Base-by-base conservation (phyloP, 2,329 filamentous ascomycete species). In the Ophiostoma sp. region DNA sequence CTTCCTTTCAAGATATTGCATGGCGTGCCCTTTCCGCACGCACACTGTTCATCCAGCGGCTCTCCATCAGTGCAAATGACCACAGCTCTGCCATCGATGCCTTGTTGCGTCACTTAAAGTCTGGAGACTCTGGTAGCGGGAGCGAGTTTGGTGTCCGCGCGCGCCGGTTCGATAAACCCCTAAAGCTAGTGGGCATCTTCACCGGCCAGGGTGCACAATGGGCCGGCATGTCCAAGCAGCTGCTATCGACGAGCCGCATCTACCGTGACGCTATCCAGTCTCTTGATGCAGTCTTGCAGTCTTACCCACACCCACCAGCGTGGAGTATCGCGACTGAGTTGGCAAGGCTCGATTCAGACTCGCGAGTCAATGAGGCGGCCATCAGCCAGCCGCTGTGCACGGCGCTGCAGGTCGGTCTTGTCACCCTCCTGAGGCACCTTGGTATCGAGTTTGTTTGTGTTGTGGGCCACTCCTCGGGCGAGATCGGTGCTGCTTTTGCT, bases 401-500 rank as follows among this genome's bases (percentile, higher is more conserved):
- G 1, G 77, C 76, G 3, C 60, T 79, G 0, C 77, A 79, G 69
- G 67, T 79, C 3, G 76, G 73, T 0, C 74, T 79, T 1, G 76
- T 79, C 1, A 75, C 79, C 44, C 71, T 79, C 0, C 71, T 80
- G 5, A 67, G 57, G 1, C 72, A 71, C 8, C 75, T 73, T 39
- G 77, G 74, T 0, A 64, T 80, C 4, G 52, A 4, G 0, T 76
- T 76, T 3, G 67, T 68, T 7, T 75, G 72, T 17, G 76, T 77
- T 15, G 74, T 77, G 6, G 78, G 79, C 27, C 78, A 80, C 72
- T 79, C 77, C 1, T 78, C 76, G 0, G 79, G 79, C 8, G 79
- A 80, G 68, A 79, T 80, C 23, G 77, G 75, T 0, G 78, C 77
- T 0, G 77, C 76, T 0, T 78, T 77, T 60, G 75, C 76, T 3